Conservation (phyloP, 2,329 filamentous ascomycete genomes). For the Thermomyces lanuginosus region DNA sequence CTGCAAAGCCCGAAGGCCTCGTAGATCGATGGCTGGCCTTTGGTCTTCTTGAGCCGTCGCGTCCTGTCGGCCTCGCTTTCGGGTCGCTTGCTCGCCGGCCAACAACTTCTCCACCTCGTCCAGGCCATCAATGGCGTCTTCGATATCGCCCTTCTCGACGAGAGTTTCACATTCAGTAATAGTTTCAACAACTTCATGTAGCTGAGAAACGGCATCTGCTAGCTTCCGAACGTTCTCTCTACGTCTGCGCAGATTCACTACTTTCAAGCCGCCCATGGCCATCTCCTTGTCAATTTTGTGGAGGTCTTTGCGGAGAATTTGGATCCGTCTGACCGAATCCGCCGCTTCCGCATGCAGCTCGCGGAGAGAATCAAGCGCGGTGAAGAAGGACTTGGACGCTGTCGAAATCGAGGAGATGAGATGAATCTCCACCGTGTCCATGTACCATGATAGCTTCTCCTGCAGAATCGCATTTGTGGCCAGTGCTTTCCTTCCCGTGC, state of each 20-base stretch:
- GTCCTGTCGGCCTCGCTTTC: conserved; percentile 13
- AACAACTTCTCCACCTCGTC: conserved; percentile 66
- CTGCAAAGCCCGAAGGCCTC: conserved; percentile 61
- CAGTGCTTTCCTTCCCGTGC: conserved; percentile 56
- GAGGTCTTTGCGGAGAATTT: conserved; percentile 61
- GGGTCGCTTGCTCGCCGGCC: conserved; percentile 46
- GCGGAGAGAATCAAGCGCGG: conserved; percentile 74
- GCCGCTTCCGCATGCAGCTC: conserved; percentile 85
- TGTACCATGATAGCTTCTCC: conserved; percentile 98
- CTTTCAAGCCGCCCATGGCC: conserved; percentile 65
- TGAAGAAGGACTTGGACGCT: conserved; percentile 91
- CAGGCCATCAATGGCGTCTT: conserved; percentile 62
- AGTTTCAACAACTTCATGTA: conserved; percentile 60
- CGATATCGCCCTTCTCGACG: conserved; percentile 69
- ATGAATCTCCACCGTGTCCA: conserved; percentile 97
- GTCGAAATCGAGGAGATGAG: conserved; percentile 91
- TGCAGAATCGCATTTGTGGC: conserved; percentile 95
- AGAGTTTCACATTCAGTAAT: conserved; percentile 62
- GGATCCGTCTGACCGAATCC: conserved; percentile 77
- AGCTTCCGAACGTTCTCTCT: conserved; percentile 73
- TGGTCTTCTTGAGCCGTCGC: conserved; percentile 14
- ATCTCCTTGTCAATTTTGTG: conserved; percentile 71
- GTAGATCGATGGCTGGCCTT: conserved; percentile 47
- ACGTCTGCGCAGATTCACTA: conserved; percentile 66
- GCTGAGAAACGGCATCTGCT: conserved; percentile 65